Base-by-base conservation (phyloP, 352 stramenopile genomes). In the Phytophthora cactorum region DNA sequence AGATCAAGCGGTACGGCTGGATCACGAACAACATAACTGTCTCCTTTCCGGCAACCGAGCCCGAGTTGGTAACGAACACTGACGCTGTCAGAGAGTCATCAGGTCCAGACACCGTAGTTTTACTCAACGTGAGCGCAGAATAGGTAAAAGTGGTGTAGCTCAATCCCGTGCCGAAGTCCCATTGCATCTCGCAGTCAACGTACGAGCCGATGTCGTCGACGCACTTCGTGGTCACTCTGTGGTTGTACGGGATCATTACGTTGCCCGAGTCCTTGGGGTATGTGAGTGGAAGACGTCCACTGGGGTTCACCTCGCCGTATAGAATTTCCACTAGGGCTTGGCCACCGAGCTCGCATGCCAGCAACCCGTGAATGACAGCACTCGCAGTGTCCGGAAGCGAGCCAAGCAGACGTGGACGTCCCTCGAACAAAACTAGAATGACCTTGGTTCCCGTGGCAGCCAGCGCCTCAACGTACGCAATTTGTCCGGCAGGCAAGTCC, bases 241-340 rank as follows among this genome's bases (percentile, higher is more conserved):
- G 84, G 56, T 91, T 91, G 81, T 95, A 95, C 43, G 81, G 78
- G 58, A 92, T 90, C 54, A 78, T 77, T 12, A 89, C 68, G 46
- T 88, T 90, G n/a, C 66, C 79, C 0, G 77, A 66, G 59, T 90
- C 68, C 66, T 85, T 86, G 5, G 85, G 87, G 71, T 93, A 97
- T 15, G 88, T 96, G 58, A 97, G 81, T 11, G 90, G 86, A 10
- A 97, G 68, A 32, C 79, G 63, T 1, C 90, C 91, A 36, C 86
- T 96, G n/a, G 90, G 90, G 67, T 95, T 96, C 29, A 89, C 78
- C 8, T 76, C 52, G 5, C 91, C 91, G 49, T 88, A 91, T 11
- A 97, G 34, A 52, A 97, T 87, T 57, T 97, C 86, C 2, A 88
- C 85, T 51, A 95, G 86, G 7, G 88, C 90, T 52, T 92, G 82